These are phyloP conservation scores for Zygnema circumcarinatum DNA, from an alignment of 139 green algal genomes.

Conservation along the genomic window DNA sequence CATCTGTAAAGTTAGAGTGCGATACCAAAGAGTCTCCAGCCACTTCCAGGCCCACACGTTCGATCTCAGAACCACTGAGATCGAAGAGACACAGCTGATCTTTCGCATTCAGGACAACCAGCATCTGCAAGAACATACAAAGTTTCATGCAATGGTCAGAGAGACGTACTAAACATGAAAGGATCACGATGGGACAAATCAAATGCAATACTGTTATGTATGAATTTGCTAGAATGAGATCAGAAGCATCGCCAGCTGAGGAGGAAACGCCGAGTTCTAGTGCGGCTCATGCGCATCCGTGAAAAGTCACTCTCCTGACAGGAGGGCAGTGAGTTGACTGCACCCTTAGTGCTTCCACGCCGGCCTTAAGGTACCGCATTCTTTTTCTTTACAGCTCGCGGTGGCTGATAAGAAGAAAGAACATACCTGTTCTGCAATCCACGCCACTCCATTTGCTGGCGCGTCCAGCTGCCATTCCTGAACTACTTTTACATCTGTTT, in stretches of 20 bases:
- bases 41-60: constrained; percentile 10
- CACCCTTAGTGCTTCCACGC: too few species aligned
- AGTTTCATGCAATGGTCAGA: too few species aligned
- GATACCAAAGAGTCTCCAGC: constrained; percentile 1
- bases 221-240: too few species aligned
- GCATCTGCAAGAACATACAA: constrained; percentile 16
- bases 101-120: constrained; percentile 16
- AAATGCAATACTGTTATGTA: not conserved
- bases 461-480: constrained; percentile 35
- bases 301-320: too few species aligned
- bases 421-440: constrained; percentile 25
- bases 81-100: constrained; percentile 35
- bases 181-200: not conserved
- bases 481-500: constrained; percentile 15
- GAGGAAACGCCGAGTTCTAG: too few species aligned
- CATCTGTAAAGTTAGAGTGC: not conserved
- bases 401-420: too few species aligned
- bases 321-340: too few species aligned
- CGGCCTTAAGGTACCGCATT: too few species aligned
- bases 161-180: not conserved
- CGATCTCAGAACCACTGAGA: constrained; percentile 10
- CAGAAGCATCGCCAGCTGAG: too few species aligned
- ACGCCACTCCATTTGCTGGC: constrained; percentile 16
- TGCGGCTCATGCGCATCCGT: too few species aligned
- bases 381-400: too few species aligned